A percentile compares a stretch with the other conserved stretches of the same genome.
These are phyloP conservation scores for Boletus semigastroideus DNA, from an alignment of 1,284 basidiomycete genomes.

Conservation along the genomic window DNA sequence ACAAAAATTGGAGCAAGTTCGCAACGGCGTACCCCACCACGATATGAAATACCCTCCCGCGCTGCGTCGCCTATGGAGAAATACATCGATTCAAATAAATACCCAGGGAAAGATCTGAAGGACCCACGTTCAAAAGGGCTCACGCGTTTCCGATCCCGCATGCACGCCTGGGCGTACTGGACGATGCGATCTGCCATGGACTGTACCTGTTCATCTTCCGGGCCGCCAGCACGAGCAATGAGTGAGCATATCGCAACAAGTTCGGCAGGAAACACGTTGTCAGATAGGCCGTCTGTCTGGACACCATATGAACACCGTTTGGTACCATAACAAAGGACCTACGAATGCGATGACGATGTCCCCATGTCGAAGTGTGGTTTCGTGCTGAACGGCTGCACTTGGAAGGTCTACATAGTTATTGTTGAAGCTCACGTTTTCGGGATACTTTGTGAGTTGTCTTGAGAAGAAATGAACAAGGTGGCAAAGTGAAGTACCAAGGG, in stretches of 20 bases:
- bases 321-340: slow-evolving; percentile 23
- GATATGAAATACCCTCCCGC: slow-evolving; percentile 60
- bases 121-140: slow-evolving; percentile 72
- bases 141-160: slow-evolving; percentile 58
- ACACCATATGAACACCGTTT: slow-evolving; percentile 16
- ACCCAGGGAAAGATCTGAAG: not conserved
- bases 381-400: slow-evolving; percentile 61
- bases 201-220: slow-evolving; percentile 64
- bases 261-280: slow-evolving; percentile 81
- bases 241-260: slow-evolving; percentile 67
- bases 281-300: slow-evolving; percentile 84
- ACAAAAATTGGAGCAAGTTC: slow-evolving; percentile 9
- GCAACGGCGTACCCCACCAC: slow-evolving; percentile 58
- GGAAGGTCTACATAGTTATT: slow-evolving; percentile 59
- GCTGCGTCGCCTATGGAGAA: slow-evolving; percentile 52
- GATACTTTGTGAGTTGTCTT: slow-evolving; percentile 73
- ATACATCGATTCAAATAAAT: slow-evolving; percentile 4
- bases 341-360: slow-evolving; percentile 75
- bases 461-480: slow-evolving; percentile 3
- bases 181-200: slow-evolving; percentile 71
- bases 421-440: slow-evolving; percentile 45
- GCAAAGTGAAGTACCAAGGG: not conserved
- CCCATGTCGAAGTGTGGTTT: slow-evolving; percentile 67
- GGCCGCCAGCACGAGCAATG: slow-evolving; percentile 51
- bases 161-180: slow-evolving; percentile 66